phyloP scores from a whole-genome alignment of 2,329 filamentous ascomycete species.

The Cordyceps fumosorosea region DNA sequence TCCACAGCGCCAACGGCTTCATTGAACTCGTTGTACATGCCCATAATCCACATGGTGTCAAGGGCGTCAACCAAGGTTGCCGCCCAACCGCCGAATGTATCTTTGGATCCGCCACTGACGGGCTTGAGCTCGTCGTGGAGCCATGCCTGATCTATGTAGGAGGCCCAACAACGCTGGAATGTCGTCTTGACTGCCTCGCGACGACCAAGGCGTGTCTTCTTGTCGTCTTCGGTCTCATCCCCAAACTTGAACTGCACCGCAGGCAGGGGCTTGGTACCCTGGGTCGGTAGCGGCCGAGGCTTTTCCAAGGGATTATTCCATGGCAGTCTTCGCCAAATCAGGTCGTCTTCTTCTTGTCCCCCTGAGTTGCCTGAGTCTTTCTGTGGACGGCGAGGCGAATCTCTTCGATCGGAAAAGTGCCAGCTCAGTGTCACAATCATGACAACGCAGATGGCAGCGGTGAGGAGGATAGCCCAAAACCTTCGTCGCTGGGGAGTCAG shows the following conservation, averaged over 20 bases:
- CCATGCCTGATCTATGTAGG: conserved; percentile 48
- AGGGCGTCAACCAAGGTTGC: conserved; percentile 55
- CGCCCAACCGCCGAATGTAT: conserved; percentile 48
- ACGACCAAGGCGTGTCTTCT: conserved; percentile 27
- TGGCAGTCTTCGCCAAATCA: conserved; percentile 10
- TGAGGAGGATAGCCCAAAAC: not conserved
- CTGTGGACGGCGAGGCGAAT: not conserved
- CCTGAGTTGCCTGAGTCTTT: not conserved
- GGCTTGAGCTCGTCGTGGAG: conserved; percentile 45
- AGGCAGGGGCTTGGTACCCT: not conserved
- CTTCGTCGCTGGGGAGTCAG: not conserved
- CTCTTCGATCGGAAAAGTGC: not conserved
- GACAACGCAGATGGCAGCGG: not conserved
- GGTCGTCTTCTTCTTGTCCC: not conserved
- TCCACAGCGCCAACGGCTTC: conserved; percentile 42
- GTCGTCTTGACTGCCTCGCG: conserved; percentile 34
- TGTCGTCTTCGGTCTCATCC: conserved; percentile 15
- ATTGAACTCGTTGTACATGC: conserved; percentile 48
- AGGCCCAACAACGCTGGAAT: conserved; percentile 40
- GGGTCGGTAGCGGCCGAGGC: conserved; percentile 1
- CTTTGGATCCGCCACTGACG: conserved; percentile 38
- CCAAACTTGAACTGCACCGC: conserved; percentile 10
- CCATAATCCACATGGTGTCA: conserved; percentile 59
- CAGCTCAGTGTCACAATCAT: conserved; percentile 1
- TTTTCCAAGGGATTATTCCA: conserved; percentile 8